Base-by-base conservation (phyloP, 805 yeast genomes). In the Candida xiaguanensis region DNA sequence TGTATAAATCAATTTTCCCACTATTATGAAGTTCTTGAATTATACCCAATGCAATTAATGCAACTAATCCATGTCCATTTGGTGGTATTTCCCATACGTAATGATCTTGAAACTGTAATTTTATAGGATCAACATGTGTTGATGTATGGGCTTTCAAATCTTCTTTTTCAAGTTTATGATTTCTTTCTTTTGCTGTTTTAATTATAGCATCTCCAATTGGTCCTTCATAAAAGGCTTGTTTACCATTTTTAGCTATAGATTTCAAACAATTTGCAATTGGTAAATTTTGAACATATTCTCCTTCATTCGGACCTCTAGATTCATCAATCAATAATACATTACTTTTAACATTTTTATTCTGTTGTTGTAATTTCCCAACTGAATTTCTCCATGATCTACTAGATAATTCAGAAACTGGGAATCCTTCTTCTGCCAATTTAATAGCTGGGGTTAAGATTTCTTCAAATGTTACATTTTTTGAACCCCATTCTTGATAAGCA, bases 31-130 rank as follows among this genome's bases (percentile, higher is more conserved):
- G 65, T 26, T 75, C 74, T 47, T 70, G 72, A 45, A 85, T 72
- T 31, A 82, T 66, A 0, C 91, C 93, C 36, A 84, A 58, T 0
- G 91, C 80, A 13, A 83, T 61, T 36, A 85, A 63, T 0, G 90
- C 93, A 32, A 85, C 85, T 11, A 85, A 59, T 7, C 95, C 95
- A 39, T 85, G 87, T 3, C 91, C 87, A 57, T 80, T 85, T 11
- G 95, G 95, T 8, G 95, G 93, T 45, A 85, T 79, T 56, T 85
- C 93, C 86, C 90, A 82, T 18, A 85, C 65, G 20, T 67, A 71
- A 34, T 59, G 52, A 8, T 75, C 84, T 34, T 74, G 63, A 40
- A 78, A 69, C 24, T 74, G 70, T 39, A 75, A 57, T 13, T 62
- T 60, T 14, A 85, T 75, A 2, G 95, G 91, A 1, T 80, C 81